Conservation (phyloP, 768 basidiomycete species). For the Daedaleopsis nitida region DNA sequence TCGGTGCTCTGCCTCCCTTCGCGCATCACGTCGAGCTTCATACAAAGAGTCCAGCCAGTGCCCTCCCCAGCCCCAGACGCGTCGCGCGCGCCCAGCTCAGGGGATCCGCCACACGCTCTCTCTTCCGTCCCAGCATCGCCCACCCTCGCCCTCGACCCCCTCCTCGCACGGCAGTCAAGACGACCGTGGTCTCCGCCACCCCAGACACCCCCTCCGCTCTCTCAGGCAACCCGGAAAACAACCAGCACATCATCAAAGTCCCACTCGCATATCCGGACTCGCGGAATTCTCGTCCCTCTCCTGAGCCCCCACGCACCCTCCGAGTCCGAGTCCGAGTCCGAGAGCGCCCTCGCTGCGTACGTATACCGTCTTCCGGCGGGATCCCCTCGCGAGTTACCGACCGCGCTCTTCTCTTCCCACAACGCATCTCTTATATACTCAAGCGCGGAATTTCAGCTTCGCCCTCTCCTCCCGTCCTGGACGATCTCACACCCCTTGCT, state of each 20-base stretch:
- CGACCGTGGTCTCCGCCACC: not conserved
- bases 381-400: slow-evolving; percentile 15
- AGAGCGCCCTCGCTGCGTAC: slow-evolving; percentile 13
- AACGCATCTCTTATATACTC: slow-evolving; percentile 12
- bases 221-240: not conserved
- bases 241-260: not conserved
- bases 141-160: not conserved
- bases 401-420: slow-evolving; percentile 16
- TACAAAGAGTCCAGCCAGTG: not conserved
- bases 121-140: not conserved
- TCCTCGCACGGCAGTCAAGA: not conserved
- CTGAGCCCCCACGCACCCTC: not conserved
- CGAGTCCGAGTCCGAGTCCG: not conserved
- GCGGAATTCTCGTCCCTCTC: not conserved
- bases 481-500: not conserved
- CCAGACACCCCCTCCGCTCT: not conserved
- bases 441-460: slow-evolving; percentile 6
- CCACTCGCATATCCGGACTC: not conserved
- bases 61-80: not conserved
- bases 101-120: not conserved
- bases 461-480: slow-evolving; percentile 2
- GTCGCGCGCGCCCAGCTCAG: not conserved
- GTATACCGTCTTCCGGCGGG: slow-evolving; percentile 4
- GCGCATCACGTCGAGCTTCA: not conserved
- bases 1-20: not conserved